A percentile compares a stretch with the other conserved stretches of the same genome.
Conservation (phyloP, 1,139 yeast species). For the Taphrina flavorubra region DNA sequence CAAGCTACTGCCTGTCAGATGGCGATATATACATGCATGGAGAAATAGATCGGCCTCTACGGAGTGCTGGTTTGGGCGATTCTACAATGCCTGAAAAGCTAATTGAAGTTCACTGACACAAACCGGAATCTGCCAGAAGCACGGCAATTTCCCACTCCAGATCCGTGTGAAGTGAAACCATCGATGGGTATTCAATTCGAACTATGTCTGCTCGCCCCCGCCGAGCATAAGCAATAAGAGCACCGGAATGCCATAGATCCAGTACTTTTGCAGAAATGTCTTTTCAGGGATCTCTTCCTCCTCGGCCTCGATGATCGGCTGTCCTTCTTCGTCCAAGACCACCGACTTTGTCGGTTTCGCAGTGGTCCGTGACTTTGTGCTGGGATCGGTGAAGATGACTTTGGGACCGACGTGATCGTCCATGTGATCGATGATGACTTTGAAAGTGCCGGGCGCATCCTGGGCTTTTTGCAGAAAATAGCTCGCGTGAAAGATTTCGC, state of each 20-base stretch:
- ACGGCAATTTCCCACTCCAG: too few relatives aligned
- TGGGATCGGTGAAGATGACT: neutral
- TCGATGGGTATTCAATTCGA: too few relatives aligned
- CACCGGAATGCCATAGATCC: slow-evolving; percentile 34
- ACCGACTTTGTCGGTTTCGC: neutral
- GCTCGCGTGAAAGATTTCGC: slow-evolving; percentile 20
- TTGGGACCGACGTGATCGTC: slow-evolving; percentile 4
- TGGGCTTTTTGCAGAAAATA: neutral
- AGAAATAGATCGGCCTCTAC: too few relatives aligned
- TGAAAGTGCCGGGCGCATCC: neutral
- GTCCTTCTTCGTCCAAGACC: slow-evolving; percentile 5
- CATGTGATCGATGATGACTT: slow-evolving; percentile 7
- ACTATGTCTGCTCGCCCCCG: slow-evolving; percentile 6
- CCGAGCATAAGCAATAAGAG: slow-evolving; percentile 19
- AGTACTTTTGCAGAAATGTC: slow-evolving; percentile 38
- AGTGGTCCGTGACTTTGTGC: neutral
- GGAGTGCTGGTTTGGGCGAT: too few relatives aligned
- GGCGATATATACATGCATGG: too few relatives aligned
- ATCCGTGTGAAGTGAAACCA: too few relatives aligned
- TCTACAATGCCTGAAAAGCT: too few relatives aligned
- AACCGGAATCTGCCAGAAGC: too few relatives aligned
- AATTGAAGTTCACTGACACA: too few relatives aligned
- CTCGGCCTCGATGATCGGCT: slow-evolving; percentile 14
- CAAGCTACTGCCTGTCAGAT: too few relatives aligned
- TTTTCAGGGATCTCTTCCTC: slow-evolving; percentile 30